Conservation (phyloP, 208 protist genomes). For the Porcisia hertigi region DNA sequence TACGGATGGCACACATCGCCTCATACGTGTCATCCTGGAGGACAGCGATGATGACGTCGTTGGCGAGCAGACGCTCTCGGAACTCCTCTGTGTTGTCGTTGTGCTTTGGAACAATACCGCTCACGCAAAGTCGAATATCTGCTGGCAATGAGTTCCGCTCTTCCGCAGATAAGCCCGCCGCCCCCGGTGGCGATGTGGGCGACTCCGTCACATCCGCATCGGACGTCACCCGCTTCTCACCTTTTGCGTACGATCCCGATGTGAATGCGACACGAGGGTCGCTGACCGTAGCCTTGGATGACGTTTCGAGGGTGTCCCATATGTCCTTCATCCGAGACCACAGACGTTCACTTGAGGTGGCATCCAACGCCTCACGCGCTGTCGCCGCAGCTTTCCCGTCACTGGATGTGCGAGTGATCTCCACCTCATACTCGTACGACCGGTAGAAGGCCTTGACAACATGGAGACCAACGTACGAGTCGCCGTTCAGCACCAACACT, state of each 20-base stretch:
- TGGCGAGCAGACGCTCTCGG: constrained; percentile 56
- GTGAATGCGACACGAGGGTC: background rate
- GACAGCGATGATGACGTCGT: constrained; percentile 86
- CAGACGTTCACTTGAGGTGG: background rate
- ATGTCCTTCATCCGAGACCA: background rate
- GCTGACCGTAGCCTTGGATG: background rate
- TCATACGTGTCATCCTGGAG: constrained; percentile 84
- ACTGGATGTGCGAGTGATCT: constrained; percentile 55
- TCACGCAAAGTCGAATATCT: constrained; percentile 46
- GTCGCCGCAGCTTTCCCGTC: constrained; percentile 6
- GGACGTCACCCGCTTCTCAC: background rate
- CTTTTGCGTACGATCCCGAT: background rate
- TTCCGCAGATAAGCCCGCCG: constrained; percentile 5
- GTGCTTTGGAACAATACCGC: constrained; percentile 67
- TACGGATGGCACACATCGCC: constrained; percentile 80
- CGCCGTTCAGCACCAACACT: constrained; percentile 80
- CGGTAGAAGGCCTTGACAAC: constrained; percentile 63
- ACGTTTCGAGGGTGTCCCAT: background rate
- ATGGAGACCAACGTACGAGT: constrained; percentile 76
- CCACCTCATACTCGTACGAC: constrained; percentile 76
- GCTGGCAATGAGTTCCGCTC: constrained; percentile 31
- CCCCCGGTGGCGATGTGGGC: background rate
- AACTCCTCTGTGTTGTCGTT: constrained; percentile 69
- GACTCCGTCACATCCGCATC: background rate
- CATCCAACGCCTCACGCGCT: background rate